Conservation (phyloP, 345 rosid genomes). For the Diplotaxis tenuifolia region DNA sequence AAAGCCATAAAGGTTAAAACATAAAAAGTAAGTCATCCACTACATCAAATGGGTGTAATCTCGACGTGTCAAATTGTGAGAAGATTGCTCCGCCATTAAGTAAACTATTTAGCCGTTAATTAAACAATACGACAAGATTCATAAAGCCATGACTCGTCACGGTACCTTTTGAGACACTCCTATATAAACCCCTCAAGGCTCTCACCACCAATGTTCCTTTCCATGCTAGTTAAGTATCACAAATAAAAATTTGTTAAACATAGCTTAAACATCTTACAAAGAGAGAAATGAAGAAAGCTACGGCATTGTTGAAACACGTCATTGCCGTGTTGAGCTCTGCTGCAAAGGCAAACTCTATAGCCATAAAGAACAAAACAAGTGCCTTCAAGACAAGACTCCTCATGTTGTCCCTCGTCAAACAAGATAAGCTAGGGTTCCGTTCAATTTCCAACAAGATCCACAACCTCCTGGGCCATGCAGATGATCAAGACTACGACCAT, state of each 20-base stretch:
- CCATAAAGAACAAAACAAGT: constrained; percentile 52
- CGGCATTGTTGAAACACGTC: constrained; percentile 58
- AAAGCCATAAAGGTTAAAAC: constrained; percentile 28
- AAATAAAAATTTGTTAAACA: neutral
- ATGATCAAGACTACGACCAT: constrained; percentile 17
- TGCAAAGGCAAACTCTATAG: neutral
- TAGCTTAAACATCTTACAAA: constrained; percentile 8
- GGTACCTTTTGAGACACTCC: constrained; percentile 13
- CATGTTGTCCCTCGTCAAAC: constrained; percentile 50
- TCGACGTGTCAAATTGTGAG: constrained; percentile 30
- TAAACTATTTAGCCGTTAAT: constrained; percentile 23
- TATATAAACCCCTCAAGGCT: constrained; percentile 21
- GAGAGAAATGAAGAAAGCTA: constrained; percentile 59
- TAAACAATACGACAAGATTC: constrained; percentile 19
- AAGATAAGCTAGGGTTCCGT: constrained; percentile 48
- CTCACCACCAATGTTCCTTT: constrained; percentile 30
- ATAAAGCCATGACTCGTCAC: constrained; percentile 18
- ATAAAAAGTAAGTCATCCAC: constrained; percentile 24
- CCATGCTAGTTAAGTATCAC: constrained; percentile 19
- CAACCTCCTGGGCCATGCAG: constrained; percentile 43
- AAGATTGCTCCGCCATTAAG: constrained; percentile 37
- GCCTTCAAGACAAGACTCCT: constrained; percentile 51
- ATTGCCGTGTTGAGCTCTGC: constrained; percentile 42
- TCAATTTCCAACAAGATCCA: constrained; percentile 65
- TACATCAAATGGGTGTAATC: constrained; percentile 12